phyloP scores from a whole-genome alignment of 2,329 filamentous ascomycete genomes.

The Phialophora macrospora region DNA sequence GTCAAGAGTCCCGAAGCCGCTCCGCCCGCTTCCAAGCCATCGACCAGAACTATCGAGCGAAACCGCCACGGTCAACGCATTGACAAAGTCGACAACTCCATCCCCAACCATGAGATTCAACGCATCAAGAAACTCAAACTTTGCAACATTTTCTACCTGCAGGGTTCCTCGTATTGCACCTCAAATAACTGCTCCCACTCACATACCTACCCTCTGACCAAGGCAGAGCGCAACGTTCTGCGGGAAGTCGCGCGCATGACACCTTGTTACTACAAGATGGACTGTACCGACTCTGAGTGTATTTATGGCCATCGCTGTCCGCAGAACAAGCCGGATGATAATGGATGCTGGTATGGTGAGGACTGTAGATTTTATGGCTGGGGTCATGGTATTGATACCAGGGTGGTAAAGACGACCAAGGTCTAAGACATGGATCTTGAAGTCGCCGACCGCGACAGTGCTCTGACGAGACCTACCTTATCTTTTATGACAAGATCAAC shows the following conservation, averaged over 20 bases:
- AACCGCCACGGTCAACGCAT: constrained; percentile 66
- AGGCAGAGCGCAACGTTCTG: constrained; percentile 59
- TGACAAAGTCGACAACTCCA: constrained; percentile 58
- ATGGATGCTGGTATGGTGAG: constrained; percentile 62
- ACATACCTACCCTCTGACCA: constrained; percentile 59
- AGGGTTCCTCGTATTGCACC: constrained; percentile 58
- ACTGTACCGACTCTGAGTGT: constrained; percentile 64
- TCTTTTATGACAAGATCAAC: not conserved
- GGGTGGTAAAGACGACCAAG: constrained; percentile 59
- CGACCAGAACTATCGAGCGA: constrained; percentile 54
- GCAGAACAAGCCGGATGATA: constrained; percentile 57
- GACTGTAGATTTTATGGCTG: constrained; percentile 63
- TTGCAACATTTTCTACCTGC: constrained; percentile 66
- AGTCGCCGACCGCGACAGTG: not conserved
- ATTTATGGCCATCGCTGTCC: constrained; percentile 69
- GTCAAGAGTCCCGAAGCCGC: constrained; percentile 48
- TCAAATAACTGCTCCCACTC: constrained; percentile 62
- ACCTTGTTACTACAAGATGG: constrained; percentile 62
- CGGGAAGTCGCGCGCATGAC: constrained; percentile 66
- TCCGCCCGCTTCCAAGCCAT: constrained; percentile 46
- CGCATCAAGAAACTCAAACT: constrained; percentile 66
- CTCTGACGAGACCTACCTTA: not conserved
- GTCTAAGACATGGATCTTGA: constrained; percentile 38
- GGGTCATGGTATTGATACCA: constrained; percentile 64
- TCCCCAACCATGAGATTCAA: constrained; percentile 60